Conservation (phyloP, 2,329 filamentous ascomycete species). For the Curvularia eragrostidis region DNA sequence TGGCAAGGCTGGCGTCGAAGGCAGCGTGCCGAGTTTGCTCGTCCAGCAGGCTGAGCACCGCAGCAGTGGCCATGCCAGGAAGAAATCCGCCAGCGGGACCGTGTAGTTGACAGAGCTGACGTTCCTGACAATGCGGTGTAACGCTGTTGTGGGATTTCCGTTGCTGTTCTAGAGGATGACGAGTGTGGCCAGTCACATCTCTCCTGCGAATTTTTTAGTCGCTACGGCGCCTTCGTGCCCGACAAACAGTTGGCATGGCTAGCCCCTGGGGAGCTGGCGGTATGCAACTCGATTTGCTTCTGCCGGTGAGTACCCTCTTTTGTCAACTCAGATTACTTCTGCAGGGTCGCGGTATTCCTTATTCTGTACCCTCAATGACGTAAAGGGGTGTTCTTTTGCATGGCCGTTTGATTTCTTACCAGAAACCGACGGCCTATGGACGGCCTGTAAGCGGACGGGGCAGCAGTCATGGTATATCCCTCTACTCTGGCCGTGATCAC, state of each 20-base stretch:
- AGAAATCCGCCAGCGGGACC: background rate
- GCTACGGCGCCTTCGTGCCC: conserved; percentile 9
- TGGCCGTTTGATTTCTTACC: background rate
- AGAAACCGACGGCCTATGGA: background rate
- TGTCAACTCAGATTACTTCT: background rate
- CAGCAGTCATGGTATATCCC: background rate
- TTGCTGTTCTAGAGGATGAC: background rate
- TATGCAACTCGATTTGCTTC: background rate
- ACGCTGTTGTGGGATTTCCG: conserved; percentile 2
- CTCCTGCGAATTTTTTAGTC: conserved; percentile 13
- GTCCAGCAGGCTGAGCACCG: conserved; percentile 33
- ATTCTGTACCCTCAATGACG: background rate
- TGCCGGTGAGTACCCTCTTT: background rate
- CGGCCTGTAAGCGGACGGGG: background rate
- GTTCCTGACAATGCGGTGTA: background rate
- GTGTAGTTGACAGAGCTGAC: background rate
- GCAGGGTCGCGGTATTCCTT: background rate
- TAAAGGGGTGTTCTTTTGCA: background rate
- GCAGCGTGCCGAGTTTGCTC: conserved; percentile 26
- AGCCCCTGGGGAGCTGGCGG: background rate
- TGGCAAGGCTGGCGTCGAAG: conserved; percentile 33
- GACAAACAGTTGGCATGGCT: background rate
- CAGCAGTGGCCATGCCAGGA: conserved; percentile 24
- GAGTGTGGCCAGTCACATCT: conserved; percentile 10
- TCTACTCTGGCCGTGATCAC: background rate